Evolutionary conservation across 345 rosid genomes (phyloP).

Genomic region (Ailanthus altissimus): DNA sequence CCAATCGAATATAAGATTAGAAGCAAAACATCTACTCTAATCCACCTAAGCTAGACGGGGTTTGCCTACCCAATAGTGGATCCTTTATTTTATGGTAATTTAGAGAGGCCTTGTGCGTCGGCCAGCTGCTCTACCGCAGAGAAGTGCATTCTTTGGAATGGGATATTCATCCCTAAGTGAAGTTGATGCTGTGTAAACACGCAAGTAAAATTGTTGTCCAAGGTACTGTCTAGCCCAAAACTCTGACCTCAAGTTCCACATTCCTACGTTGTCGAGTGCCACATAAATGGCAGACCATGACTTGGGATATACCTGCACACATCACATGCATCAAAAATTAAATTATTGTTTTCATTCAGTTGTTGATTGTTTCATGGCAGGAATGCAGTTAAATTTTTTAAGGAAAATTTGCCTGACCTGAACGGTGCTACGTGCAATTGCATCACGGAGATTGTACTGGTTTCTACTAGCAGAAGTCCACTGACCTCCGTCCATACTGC

Average conservation of each 20-base stretch:
- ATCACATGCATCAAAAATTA: conserved; percentile 4
- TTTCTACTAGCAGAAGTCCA: conserved; percentile 71
- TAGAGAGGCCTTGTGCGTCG: conserved; percentile 72
- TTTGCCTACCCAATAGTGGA: conserved; percentile 18
- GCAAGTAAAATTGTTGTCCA: conserved; percentile 86
- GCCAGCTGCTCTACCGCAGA: conserved; percentile 81
- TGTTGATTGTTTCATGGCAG: not conserved
- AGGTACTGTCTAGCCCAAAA: conserved; percentile 94
- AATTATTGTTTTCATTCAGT: not conserved
- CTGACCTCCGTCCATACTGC: conserved; percentile 96
- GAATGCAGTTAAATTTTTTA: no score
- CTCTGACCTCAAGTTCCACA: conserved; percentile 96
- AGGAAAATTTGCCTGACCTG: conserved; percentile 50
- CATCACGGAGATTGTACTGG: conserved; percentile 83
- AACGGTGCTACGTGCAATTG: conserved; percentile 66
- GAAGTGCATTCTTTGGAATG: conserved; percentile 80
- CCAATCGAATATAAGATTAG: conserved; percentile 20
- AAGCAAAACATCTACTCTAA: conserved; percentile 32
- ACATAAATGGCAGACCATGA: conserved; percentile 91
- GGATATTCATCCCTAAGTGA: conserved; percentile 92
- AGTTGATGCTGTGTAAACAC: conserved; percentile 71
- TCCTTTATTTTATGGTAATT: conserved; percentile 10
- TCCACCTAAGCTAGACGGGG: conserved; percentile 13
- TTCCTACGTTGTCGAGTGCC: conserved; percentile 90
- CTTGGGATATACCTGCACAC: conserved; percentile 74